A percentile compares a stretch with the other conserved stretches of the same genome.
phyloP scores from a whole-genome alignment of 345 rosid genomes.

The Noccaea bulbosa region DNA sequence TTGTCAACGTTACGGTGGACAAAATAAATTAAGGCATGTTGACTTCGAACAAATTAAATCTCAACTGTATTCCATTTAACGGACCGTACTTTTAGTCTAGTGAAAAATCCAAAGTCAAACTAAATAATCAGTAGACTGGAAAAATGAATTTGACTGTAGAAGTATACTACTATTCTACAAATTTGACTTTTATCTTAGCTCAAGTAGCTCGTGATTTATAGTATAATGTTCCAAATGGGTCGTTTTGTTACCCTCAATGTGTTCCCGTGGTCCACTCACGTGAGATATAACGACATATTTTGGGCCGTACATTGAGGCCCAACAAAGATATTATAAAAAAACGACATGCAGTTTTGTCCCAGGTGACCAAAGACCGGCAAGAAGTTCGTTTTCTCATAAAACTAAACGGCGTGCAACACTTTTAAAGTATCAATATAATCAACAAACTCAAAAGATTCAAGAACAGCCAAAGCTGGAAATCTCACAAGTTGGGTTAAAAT shows the following conservation, averaged over 20 bases:
- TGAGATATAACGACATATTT: neutral
- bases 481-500: conserved; percentile 10
- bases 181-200: neutral
- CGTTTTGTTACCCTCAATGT: neutral
- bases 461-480: neutral
- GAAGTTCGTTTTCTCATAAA: neutral
- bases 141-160: neutral
- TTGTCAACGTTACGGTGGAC: conserved; percentile 15
- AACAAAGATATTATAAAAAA: neutral
- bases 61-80: neutral
- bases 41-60: conserved; percentile 15
- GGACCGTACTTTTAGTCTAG: neutral
- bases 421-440: conserved; percentile 12
- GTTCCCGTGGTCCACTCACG: neutral
- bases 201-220: neutral
- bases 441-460: neutral
- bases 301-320: conserved; percentile 2
- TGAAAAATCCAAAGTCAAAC: conserved; percentile 5
- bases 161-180: neutral
- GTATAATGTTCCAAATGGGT: neutral
- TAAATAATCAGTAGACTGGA: neutral
- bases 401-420: neutral
- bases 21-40: neutral
- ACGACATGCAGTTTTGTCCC: neutral
- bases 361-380: neutral